Base-by-base conservation (phyloP, 2,329 filamentous ascomycete genomes). In the Passalora sequoiae region DNA sequence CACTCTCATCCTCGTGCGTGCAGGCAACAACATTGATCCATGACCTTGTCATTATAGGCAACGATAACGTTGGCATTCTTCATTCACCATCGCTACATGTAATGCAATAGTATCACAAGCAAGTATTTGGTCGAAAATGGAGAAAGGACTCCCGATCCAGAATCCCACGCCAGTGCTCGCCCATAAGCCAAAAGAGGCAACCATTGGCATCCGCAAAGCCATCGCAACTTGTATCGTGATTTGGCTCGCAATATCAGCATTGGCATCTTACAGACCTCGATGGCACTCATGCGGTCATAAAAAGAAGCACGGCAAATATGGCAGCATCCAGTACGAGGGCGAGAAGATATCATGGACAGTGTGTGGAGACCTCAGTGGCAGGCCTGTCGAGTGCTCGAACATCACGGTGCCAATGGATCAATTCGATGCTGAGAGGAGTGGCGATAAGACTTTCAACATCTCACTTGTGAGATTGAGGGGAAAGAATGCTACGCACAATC, bases 391-490 rank as follows among this genome's bases (percentile, higher is more conserved):
- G 21, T 50, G 47, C 20, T 46, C 41, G 25, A 47, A 47, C 12
- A 53, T 55, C 12, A 29, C 35, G 6, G 52, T 53, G 13, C 50
- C 52, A 3, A 53, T 55, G 50, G 52, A 55, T 24, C 50, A 53
- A 27, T 55, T 53, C 42, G 47, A 55, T 40, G 40, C 46, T 16
- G 44, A 47, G 22, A 53, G 50, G 17, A 53, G 47, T 16, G 47
- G 45, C 3, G 30, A 49, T 39, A 55, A 55, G 41, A 55, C 50
- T 16, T 55, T 55, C 40, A 49, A 44, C 40, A 47, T 55, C 4
- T 43, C 47, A 3, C 28, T 55, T n/a, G 44, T 55, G 21, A 40
- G 50, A 10, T 15, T 53, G n/a, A 37, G 50, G 15, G 52, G 42
- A 4, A 33, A 47, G 12, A 38, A 55, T 24, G 47, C 40, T 16